These are phyloP conservation scores for Osmanthus fragrans DNA, from an alignment of 257 asterid genomes.

Conservation along the genomic window DNA sequence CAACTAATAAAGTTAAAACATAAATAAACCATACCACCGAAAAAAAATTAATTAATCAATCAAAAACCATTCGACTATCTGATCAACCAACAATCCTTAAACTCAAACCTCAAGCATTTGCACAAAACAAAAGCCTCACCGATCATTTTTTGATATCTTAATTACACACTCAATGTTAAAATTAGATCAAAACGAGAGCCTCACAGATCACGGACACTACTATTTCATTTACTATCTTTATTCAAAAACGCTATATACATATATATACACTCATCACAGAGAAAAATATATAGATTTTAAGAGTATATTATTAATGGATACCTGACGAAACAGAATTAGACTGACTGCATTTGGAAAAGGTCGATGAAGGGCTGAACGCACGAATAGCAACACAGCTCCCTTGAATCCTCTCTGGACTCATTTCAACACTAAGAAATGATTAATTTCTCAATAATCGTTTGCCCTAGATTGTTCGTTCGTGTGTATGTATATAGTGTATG, in stretches of 20 bases:
- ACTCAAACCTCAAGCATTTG: too few relatives aligned
- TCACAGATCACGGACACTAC: background rate
- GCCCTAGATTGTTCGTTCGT: background rate
- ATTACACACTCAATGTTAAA: background rate
- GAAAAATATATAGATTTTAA: background rate
- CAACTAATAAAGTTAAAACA: too few relatives aligned
- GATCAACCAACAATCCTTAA: background rate
- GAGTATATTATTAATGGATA: background rate
- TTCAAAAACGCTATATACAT: background rate
- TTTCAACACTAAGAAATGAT: background rate
- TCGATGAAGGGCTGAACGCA: constrained; percentile 30
- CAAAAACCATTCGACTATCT: background rate
- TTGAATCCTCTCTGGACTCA: constrained; percentile 37
- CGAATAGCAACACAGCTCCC: constrained; percentile 44
- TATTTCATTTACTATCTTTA: too few relatives aligned
- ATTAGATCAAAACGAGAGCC: background rate
- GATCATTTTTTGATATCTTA: background rate
- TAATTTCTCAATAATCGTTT: background rate
- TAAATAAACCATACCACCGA: background rate
- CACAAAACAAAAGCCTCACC: background rate
- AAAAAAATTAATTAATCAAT: too few relatives aligned
- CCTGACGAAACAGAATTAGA: constrained; percentile 36
- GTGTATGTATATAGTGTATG: background rate
- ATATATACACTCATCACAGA: background rate
- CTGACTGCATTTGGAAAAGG: constrained; percentile 35